Percentiles rank a stretch among this genome's conserved stretches.
Evolutionary conservation across 371 early-diverging fungal species (phyloP).

Genomic region (Apophysomyces trapeziformis): DNA sequence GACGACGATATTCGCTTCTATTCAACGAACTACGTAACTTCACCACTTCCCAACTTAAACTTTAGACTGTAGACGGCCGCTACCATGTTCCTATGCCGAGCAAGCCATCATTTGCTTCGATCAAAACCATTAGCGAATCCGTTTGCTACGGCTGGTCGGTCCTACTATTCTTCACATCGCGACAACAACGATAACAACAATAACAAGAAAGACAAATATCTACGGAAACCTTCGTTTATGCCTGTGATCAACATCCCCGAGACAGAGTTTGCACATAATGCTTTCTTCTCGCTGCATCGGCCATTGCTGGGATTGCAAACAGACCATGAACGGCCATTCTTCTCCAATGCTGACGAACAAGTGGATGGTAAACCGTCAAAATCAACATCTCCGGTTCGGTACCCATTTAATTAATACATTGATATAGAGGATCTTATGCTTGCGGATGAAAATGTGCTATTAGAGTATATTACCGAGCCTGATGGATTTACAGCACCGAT

Average conservation of each 20-base stretch:
- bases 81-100: slow-evolving; percentile 1
- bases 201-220: not conserved
- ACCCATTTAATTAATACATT: slow-evolving; percentile 11
- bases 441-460: not conserved
- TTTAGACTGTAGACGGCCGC: not conserved
- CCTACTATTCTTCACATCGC: not conserved
- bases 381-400: not conserved
- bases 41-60: not conserved
- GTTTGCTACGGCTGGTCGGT: not conserved
- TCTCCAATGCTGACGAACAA: slow-evolving; percentile 26
- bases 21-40: too few relatives aligned
- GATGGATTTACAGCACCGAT: not conserved
- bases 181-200: not conserved
- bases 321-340: slow-evolving; percentile 44
- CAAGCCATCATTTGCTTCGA: slow-evolving; percentile 3
- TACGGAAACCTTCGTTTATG: slow-evolving; percentile 34
- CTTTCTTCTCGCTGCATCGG: slow-evolving; percentile 55
- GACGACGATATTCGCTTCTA: too few relatives aligned
- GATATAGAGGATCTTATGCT: not conserved
- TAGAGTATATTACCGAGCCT: slow-evolving; percentile 4
- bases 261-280: slow-evolving; percentile 51
- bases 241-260: slow-evolving; percentile 58
- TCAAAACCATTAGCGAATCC: not conserved
- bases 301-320: slow-evolving; percentile 49
- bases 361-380: slow-evolving; percentile 26